Conservation (phyloP, 208 protist genomes). For the Porcisia deanei region DNA sequence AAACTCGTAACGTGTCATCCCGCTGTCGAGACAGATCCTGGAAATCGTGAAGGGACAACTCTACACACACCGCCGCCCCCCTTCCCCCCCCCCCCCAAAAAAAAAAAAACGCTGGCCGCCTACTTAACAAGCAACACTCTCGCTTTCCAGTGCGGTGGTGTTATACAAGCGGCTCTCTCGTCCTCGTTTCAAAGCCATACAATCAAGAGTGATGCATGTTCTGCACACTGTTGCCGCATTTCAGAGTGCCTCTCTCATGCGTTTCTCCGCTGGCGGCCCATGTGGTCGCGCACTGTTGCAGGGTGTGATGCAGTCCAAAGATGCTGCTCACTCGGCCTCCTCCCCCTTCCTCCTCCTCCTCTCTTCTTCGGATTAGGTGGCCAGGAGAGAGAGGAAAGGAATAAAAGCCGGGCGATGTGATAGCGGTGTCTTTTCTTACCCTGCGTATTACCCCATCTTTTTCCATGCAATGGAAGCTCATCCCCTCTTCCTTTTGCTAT, state of each 20-base stretch:
- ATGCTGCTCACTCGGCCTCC: not conserved
- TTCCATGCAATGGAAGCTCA: not conserved
- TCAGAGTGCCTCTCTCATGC: not conserved
- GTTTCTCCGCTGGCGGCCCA: not conserved
- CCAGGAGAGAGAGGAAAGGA: not conserved
- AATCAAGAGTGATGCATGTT: no score
- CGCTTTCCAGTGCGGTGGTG: not conserved
- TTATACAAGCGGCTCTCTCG: not conserved
- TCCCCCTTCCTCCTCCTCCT: not conserved
- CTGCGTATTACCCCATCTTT: not conserved
- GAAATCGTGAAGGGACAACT: no score
- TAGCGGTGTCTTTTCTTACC: not conserved
- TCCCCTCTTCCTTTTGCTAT: not conserved
- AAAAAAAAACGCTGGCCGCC: not conserved
- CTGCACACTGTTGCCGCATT: not conserved
- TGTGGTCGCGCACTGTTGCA: not conserved
- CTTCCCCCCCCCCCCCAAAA: no score
- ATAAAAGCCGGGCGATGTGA: not conserved
- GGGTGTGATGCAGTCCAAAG: not conserved
- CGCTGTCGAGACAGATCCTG: no score
- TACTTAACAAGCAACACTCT: not conserved
- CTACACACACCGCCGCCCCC: no score
- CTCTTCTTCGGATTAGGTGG: not conserved
- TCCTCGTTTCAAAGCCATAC: not conserved
- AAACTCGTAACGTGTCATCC: no score